Percentiles rank a stretch among this genome's conserved stretches.
These are phyloP conservation scores for Ophiocordyceps robertsii DNA, from an alignment of 2,329 filamentous ascomycete species.

Conservation along the genomic window DNA sequence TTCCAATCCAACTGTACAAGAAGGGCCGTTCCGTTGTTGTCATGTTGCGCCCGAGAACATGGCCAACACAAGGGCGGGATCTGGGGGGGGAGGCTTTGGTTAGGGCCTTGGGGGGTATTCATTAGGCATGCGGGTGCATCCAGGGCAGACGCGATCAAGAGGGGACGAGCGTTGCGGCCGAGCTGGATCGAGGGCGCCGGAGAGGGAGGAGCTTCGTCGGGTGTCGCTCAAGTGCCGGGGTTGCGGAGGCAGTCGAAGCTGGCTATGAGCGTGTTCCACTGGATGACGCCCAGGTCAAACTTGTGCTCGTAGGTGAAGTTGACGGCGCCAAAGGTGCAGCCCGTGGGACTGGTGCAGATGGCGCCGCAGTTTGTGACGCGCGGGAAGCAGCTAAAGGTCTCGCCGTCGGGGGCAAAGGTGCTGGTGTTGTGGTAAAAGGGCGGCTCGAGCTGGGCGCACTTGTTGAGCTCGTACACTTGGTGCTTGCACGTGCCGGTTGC, in stretches of 20 bases:
- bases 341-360: conserved; percentile 35
- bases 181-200: no score
- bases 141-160: no score
- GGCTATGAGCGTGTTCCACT: conserved; percentile 27
- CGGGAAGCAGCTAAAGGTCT: conserved; percentile 34
- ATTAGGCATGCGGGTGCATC: no score
- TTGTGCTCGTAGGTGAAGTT: conserved; percentile 31
- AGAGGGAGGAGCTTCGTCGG: no score
- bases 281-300: conserved; percentile 29
- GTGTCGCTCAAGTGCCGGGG: no score
- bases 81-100: no score
- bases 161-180: no score
- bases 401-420: conserved; percentile 38
- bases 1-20: no score
- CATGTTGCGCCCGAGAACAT: no score
- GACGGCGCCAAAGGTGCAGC: conserved; percentile 37
- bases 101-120: no score
- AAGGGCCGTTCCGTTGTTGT: no score
- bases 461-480: conserved; percentile 25
- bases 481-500: conserved; percentile 33
- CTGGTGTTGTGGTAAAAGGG: conserved; percentile 26
- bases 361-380: conserved; percentile 24
- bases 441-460: conserved; percentile 30
- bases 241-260: conserved; percentile 19
- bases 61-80: no score